Percentiles rank a stretch among this genome's conserved stretches.
Conservation (phyloP, 768 basidiomycete genomes). For the Xanthoconium stramineum region DNA sequence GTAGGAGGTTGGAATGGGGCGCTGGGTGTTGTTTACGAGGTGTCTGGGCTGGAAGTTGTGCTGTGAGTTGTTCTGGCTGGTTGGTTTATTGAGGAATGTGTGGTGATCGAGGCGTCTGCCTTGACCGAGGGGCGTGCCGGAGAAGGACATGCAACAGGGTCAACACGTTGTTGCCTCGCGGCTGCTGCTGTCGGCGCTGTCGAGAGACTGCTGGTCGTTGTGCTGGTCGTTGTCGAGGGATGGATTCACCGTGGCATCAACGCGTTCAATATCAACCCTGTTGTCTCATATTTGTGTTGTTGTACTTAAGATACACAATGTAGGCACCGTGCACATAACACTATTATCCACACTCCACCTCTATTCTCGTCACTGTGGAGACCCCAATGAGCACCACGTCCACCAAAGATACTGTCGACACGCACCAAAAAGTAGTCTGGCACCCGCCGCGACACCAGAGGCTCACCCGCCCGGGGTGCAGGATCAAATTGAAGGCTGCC, state of each 20-base stretch:
- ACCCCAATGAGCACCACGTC: not conserved
- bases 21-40: slow-evolving; percentile 31
- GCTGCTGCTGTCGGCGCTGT: not conserved
- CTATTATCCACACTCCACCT: slow-evolving; percentile 9
- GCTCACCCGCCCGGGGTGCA: slow-evolving; percentile 97
- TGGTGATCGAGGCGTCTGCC: slow-evolving; percentile 82
- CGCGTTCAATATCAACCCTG: slow-evolving; percentile 14
- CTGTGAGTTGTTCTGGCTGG: slow-evolving; percentile 32
- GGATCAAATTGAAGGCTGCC: slow-evolving; percentile 99
- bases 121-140: slow-evolving; percentile 78
- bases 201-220: slow-evolving; percentile 10
- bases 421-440: slow-evolving; percentile 91
- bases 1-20: slow-evolving; percentile 57
- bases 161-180: slow-evolving; percentile 20
- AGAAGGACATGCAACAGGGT: slow-evolving; percentile 71
- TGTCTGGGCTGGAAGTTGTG: slow-evolving; percentile 26
- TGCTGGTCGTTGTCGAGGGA: slow-evolving; percentile 6
- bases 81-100: slow-evolving; percentile 66
- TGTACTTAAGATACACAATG: slow-evolving; percentile 19
- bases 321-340: slow-evolving; percentile 17
- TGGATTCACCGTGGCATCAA: not conserved
- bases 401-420: slow-evolving; percentile 38
- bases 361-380: slow-evolving; percentile 22
- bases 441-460: slow-evolving; percentile 92
- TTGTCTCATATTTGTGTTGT: slow-evolving; percentile 25